A percentile compares a stretch with the other conserved stretches of the same genome.
Evolutionary conservation across 2,329 filamentous ascomycete species (phyloP).

Genomic region (Lachnellula hyalina): DNA sequence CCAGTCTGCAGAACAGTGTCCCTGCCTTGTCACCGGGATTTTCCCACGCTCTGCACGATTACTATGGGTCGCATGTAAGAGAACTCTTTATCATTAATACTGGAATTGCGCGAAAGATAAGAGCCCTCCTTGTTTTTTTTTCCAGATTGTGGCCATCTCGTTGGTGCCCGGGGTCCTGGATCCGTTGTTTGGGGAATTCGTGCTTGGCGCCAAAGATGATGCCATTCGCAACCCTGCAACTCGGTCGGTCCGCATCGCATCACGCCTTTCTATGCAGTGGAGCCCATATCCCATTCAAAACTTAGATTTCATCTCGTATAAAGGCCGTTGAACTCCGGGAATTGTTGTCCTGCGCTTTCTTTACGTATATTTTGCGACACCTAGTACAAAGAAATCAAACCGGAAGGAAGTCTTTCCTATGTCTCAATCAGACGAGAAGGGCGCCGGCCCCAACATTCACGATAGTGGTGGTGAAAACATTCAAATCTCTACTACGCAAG

Average conservation of each 20-base stretch:
- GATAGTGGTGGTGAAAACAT: background rate
- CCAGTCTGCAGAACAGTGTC: too few species aligned
- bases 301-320: too few species aligned
- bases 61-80: too few species aligned
- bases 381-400: background rate
- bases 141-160: background rate
- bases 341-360: background rate
- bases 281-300: background rate
- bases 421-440: background rate
- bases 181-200: background rate
- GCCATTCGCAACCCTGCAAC: background rate
- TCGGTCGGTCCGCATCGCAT: background rate
- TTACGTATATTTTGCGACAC: background rate
- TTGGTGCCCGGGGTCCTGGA: background rate
- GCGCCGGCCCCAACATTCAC: background rate
- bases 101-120: background rate
- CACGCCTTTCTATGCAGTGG: background rate
- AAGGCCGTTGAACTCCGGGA: too few species aligned
- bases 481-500: background rate
- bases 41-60: too few species aligned
- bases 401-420: background rate
- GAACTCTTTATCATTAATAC: too few species aligned
- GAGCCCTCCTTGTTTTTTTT: background rate
- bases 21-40: too few species aligned
- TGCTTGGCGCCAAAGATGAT: background rate